Percentiles rank a stretch among this genome's conserved stretches.
Evolutionary conservation across 1,139 yeast genomes (phyloP).

Genomic region (Debaryomycetaceae sp.): DNA sequence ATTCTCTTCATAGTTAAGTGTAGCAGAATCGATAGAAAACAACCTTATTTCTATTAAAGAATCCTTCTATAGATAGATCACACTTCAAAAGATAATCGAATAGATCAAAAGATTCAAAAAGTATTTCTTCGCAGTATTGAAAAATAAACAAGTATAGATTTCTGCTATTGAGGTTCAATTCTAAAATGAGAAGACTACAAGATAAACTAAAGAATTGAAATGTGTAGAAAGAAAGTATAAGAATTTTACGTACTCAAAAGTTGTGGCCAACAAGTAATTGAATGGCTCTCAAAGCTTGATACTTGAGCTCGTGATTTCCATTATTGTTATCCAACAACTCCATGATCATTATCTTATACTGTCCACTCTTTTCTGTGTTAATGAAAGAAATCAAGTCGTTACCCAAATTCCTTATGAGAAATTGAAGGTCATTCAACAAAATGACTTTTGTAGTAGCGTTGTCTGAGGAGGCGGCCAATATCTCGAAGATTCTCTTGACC

Average conservation of each 20-base stretch:
- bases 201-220: background rate
- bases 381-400: conserved; percentile 71
- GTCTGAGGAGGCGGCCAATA: conserved; percentile 24
- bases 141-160: conserved; percentile 1
- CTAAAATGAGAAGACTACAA: background rate
- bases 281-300: conserved; percentile 91
- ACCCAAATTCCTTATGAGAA: conserved; percentile 41
- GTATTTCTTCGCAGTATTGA: background rate
- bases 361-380: conserved; percentile 53
- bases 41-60: too few relatives aligned
- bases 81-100: background rate
- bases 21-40: background rate
- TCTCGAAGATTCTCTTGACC: conserved; percentile 49
- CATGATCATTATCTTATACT: conserved; percentile 76
- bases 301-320: conserved; percentile 83
- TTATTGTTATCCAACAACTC: conserved; percentile 65
- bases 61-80: background rate
- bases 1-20: conserved; percentile 4
- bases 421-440: conserved; percentile 54
- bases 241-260: conserved; percentile 13
- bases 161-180: background rate
- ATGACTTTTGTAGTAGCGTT: conserved; percentile 32
- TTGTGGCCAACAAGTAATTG: conserved; percentile 83
- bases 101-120: background rate
- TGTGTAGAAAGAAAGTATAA: background rate